Conservation (phyloP, 345 rosid genomes). For the Eucalyptus coolabah region DNA sequence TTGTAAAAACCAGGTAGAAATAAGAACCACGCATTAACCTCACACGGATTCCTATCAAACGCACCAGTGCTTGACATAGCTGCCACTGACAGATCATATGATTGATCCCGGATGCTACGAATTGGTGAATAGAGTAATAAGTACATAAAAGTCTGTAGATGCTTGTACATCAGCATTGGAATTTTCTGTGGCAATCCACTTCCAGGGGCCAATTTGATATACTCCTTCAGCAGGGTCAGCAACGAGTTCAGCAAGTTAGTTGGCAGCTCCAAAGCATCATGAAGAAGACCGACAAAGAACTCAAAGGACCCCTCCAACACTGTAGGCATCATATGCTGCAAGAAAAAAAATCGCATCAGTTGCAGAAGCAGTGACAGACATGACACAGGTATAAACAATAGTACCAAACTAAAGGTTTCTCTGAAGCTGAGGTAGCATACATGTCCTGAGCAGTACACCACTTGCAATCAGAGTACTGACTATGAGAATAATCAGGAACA, state of each 20-base stretch:
- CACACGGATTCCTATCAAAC: slow-evolving; percentile 57
- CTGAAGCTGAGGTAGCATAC: not conserved
- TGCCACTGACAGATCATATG: slow-evolving; percentile 50
- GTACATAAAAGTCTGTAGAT: slow-evolving; percentile 46
- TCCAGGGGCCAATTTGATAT: slow-evolving; percentile 34
- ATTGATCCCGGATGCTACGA: slow-evolving; percentile 40
- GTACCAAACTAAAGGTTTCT: not conserved
- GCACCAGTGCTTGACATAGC: slow-evolving; percentile 90
- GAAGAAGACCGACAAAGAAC: slow-evolving; percentile 53
- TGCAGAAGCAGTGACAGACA: not conserved
- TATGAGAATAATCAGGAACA: not conserved
- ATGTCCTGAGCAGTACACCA: not conserved
- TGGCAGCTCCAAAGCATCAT: slow-evolving; percentile 37
- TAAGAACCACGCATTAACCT: slow-evolving; percentile 66
- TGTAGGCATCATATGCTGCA: slow-evolving; percentile 59
- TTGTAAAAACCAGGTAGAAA: slow-evolving; percentile 48
- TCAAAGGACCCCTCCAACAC: slow-evolving; percentile 82
- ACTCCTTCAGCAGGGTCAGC: slow-evolving; percentile 56
- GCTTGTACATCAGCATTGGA: slow-evolving; percentile 73
- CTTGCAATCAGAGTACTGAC: not conserved
- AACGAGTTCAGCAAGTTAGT: slow-evolving; percentile 45
- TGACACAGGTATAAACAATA: not conserved
- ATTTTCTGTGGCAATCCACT: slow-evolving; percentile 24
- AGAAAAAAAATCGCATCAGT: not conserved
- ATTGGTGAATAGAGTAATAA: slow-evolving; percentile 50